Base-by-base conservation (phyloP, 176 grass and related monocot genomes). In the Pontederia paniculata region DNA sequence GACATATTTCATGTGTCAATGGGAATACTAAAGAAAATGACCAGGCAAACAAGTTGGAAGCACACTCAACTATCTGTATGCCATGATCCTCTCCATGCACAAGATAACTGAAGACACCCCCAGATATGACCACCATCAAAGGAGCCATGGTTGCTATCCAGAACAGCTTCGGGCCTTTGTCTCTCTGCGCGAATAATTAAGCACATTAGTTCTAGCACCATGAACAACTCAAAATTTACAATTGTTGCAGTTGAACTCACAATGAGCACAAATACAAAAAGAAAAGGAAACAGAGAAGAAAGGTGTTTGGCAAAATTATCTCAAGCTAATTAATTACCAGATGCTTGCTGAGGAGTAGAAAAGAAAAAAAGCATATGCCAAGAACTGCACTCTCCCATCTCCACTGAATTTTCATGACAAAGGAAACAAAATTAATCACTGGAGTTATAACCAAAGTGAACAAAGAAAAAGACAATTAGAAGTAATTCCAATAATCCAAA, bases 71-170 rank as follows among this genome's bases (percentile, higher is more conserved):
- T 28, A 91, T 98, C 25, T 78, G 86, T 15, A 98, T 91, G 21
- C 93, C 93, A 57, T 98, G 77, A 22, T 91, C 80, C 3, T 98
- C 81, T 19, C 74, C 86, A 37, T 98, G 74, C 55, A 90, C 83
- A 12, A 98, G 67, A 62, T 82, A 98, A 52, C 80, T 73, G 42
- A 98, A 91, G 54, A 91, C 4, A 21, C 86, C 83, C 17, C 93
- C 93, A 10, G 74, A 60, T 55, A 98, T 21, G 45, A 98, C 93
- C 21, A 98, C 77, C 47, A 98, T 37, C 49, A 98, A 74, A 20
- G 93, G 93, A 16, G 86, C 71, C 37, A 98, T 88, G 52, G 83
- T 83, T 51, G 93, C 78, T 70, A 98, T 77, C 93, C 83, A 98
- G 68, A 98, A 98, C 14, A 98, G 2, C 15, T 74, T 74, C 51